Conservation (phyloP, 2,329 filamentous ascomycete genomes). For the Periconia digitata region DNA sequence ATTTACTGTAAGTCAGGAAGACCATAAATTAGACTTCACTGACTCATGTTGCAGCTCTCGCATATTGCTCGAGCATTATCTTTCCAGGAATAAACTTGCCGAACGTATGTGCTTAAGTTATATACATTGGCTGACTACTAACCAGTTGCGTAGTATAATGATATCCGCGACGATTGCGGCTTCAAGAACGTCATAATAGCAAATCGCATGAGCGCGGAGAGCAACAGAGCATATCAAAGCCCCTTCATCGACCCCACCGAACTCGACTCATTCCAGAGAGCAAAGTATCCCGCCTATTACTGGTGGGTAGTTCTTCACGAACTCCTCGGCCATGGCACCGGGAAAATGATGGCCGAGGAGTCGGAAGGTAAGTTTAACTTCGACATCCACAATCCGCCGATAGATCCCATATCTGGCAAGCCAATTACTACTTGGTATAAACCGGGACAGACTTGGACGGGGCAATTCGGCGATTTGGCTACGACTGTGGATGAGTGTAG, state of each 20-base stretch:
- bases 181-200: slow-evolving; percentile 82
- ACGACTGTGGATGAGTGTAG: slow-evolving; percentile 13
- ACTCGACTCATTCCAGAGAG: slow-evolving; percentile 9
- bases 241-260: slow-evolving; percentile 12
- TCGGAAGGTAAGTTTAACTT: slow-evolving; percentile 10
- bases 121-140: not conserved
- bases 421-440: slow-evolving; percentile 11
- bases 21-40: too few relatives aligned
- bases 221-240: slow-evolving; percentile 2
- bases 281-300: slow-evolving; percentile 9
- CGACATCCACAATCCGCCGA: slow-evolving; percentile 11
- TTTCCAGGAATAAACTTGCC: too few relatives aligned
- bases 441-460: slow-evolving; percentile 13
- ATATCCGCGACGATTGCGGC: slow-evolving; percentile 70
- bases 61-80: too few relatives aligned
- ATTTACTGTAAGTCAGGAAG: slow-evolving; percentile 21
- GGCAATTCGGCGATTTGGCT: slow-evolving; percentile 12
- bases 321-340: slow-evolving; percentile 15
- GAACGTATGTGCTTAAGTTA: too few relatives aligned
- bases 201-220: slow-evolving; percentile 77
- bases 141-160: slow-evolving; percentile 56
- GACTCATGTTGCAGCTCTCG: too few relatives aligned
- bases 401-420: slow-evolving; percentile 6
- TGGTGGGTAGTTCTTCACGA: slow-evolving; percentile 11
- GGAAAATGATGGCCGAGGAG: slow-evolving; percentile 10